A percentile compares a stretch with the other conserved stretches of the same genome.
Conservation (phyloP, 129 eudicot species). For the Chrysanthemum lavandulifolium region DNA sequence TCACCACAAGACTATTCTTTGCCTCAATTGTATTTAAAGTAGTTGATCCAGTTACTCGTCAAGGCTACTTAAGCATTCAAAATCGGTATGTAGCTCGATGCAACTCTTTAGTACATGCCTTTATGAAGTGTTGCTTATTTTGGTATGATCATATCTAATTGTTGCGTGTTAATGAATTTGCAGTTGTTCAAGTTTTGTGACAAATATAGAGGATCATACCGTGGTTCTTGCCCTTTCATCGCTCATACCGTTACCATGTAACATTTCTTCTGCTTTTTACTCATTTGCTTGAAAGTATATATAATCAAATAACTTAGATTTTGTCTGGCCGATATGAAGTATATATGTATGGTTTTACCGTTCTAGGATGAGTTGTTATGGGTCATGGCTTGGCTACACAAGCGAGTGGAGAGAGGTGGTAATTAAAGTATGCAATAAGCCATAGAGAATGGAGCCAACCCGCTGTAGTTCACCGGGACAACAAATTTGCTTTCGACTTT, state of each 20-base stretch:
- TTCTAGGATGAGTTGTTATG: conserved; percentile 80
- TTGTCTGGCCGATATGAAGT: not conserved
- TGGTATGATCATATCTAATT: conserved; percentile 12
- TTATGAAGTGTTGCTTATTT: not conserved
- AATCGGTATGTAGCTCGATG: no score
- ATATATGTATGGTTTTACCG: no score
- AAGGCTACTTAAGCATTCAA: no score
- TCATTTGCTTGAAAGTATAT: not conserved
- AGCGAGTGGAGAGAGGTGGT: conserved; percentile 41
- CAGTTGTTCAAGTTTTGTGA: conserved; percentile 71
- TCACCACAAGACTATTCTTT: no score
- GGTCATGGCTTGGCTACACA: conserved; percentile 75
- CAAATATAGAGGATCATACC: conserved; percentile 65
- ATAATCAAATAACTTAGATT: no score
- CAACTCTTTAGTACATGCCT: no score
- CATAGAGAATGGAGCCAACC: conserved; percentile 62
- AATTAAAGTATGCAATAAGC: conserved; percentile 41
- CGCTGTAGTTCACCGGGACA: conserved; percentile 73
- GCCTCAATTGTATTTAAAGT: no score
- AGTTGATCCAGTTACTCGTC: no score
- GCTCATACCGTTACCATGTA: conserved; percentile 85
- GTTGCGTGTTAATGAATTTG: not conserved
- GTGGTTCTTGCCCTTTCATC: conserved; percentile 81
- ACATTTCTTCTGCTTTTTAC: not conserved
- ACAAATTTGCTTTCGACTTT: conserved; percentile 61